Base-by-base conservation (phyloP, 257 asterid genomes). In the Nicotiana undulata region DNA sequence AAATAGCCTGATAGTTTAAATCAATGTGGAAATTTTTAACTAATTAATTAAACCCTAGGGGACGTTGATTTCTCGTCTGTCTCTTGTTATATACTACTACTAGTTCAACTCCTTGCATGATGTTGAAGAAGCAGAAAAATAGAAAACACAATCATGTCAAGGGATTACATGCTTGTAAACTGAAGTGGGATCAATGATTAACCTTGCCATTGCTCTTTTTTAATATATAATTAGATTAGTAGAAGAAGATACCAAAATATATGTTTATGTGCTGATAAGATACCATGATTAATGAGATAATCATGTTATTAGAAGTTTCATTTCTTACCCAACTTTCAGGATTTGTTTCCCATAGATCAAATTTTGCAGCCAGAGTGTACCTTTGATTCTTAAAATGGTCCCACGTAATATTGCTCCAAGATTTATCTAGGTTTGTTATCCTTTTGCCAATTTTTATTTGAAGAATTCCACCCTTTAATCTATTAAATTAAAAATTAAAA, bases 121-220 rank as follows among this genome's bases (percentile, higher is more conserved):
- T 13, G 2, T 72, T 22, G 40, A 77, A 77, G 16, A 77, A 56
- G 79, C 76, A 77, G 85, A 81, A 77, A 83, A 60, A 77, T 67
- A 86, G 80, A 53, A 72, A 83, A 86, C 89, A 86, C 82, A 83
- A 86, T 86, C 80, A 86, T 86, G 40, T 74, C 84, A 26, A 58
- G 2, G 67, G 81, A 32, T 83, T 79, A 86, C 89, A 86, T 83
- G 87, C 87, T 84, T 86, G 82, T 81, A 83, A 81, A 40, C 75
- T 81, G 84, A 83, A 83, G 87, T 86, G 87, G 84, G 85, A 83
- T 86, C 85, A 86, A 86, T 86, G 76, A 86, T 86, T 51, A 81
- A 75, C 87, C 76, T 81, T 40, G 75, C 79, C 85, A 53, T 81
- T 81, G 32, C 6, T 82, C 68, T 22, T 15, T 46, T 72, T 15